These are phyloP conservation scores for Globisporangium alternatum DNA, from an alignment of 352 stramenopile genomes.

Conservation along the genomic window DNA sequence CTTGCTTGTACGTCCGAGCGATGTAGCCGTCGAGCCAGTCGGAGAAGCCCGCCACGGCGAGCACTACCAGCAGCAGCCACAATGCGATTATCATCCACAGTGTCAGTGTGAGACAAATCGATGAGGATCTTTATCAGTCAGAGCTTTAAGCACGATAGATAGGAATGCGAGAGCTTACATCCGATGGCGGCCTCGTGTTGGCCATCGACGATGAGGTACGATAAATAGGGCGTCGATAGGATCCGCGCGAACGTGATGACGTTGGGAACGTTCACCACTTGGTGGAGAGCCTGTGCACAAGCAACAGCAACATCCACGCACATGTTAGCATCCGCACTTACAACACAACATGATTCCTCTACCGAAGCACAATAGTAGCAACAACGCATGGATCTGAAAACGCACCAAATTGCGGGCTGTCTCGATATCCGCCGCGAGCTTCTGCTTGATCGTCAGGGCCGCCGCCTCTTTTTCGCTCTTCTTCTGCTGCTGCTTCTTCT, in stretches of 20 bases:
- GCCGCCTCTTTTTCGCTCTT: conserved; percentile 24
- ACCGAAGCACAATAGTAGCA: not conserved
- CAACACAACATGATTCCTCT: not conserved
- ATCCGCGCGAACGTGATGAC: conserved; percentile 79
- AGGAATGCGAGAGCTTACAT: conserved; percentile 30
- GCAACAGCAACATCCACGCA: not conserved
- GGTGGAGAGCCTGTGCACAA: conserved; percentile 44
- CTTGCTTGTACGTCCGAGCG: conserved; percentile 66
- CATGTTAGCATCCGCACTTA: not conserved
- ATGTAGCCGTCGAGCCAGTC: conserved; percentile 86
- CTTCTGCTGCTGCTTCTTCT: conserved; percentile 21
- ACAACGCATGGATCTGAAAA: not conserved
- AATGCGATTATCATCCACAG: not conserved
- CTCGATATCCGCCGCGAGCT: conserved; percentile 54
- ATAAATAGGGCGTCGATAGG: conserved; percentile 71
- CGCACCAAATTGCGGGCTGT: conserved; percentile 41
- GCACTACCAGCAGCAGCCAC: conserved; percentile 28
- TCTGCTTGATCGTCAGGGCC: conserved; percentile 36
- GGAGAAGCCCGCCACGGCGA: conserved; percentile 66
- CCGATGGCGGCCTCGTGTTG: conserved; percentile 64
- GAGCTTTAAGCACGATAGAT: not conserved
- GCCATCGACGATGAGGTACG: conserved; percentile 67
- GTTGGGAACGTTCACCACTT: conserved; percentile 79
- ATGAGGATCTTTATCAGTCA: not conserved
- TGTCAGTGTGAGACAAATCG: not conserved